Evolutionary conservation across 164 flowering plant species (phyloP).

Genomic region (Annona squamosa): DNA sequence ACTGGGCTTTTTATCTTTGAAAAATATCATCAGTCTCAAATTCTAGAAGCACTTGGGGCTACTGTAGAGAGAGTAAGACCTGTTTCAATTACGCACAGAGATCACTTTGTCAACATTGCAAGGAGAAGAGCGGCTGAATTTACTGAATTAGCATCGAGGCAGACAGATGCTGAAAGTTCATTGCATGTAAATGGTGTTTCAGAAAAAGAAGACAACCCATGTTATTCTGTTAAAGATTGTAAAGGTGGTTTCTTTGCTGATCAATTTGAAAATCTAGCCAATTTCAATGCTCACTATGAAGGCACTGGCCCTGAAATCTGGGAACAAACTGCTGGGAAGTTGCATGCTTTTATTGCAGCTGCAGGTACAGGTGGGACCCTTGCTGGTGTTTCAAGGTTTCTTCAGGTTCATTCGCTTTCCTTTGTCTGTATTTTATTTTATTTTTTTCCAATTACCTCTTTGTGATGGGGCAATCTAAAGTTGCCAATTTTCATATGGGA

Average conservation of each 20-base stretch:
- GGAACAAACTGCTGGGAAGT: constrained; percentile 68
- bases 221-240: constrained; percentile 29
- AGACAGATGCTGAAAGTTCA: constrained; percentile 12
- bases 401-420: constrained; percentile 41
- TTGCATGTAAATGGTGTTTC: constrained; percentile 29
- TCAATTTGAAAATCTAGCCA: constrained; percentile 95
- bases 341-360: constrained; percentile 89
- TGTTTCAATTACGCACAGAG: constrained; percentile 87
- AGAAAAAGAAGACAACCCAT: constrained; percentile 21
- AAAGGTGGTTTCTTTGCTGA: constrained; percentile 96
- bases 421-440: not conserved
- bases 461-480: not conserved
- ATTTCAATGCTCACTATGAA: constrained; percentile 83
- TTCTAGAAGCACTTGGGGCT: constrained; percentile 94
- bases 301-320: constrained; percentile 97
- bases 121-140: constrained; percentile 81
- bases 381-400: constrained; percentile 81
- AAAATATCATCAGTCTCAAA: constrained; percentile 58
- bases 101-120: constrained; percentile 88
- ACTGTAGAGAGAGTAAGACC: constrained; percentile 96
- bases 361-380: constrained; percentile 98
- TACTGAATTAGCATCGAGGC: constrained; percentile 45
- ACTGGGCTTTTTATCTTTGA: not conserved
- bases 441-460: not conserved
- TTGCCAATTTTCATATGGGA: not conserved